phyloP scores from a whole-genome alignment of 805 yeast genomes.

The Lipomyces mesembrius region DNA sequence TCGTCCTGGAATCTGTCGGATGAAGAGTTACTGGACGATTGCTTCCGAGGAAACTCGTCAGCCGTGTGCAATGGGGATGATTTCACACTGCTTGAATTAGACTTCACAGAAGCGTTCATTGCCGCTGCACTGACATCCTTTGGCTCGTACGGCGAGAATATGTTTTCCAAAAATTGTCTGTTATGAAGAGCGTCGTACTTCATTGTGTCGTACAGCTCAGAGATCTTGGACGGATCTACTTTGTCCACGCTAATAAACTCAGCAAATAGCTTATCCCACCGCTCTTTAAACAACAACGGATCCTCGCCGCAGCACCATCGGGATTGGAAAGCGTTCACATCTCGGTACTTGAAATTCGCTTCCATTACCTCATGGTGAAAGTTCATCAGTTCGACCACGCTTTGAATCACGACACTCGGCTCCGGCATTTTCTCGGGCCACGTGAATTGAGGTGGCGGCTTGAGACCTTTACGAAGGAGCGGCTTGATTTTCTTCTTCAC shows the following conservation, averaged over 20 bases:
- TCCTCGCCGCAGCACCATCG: constrained; percentile 98
- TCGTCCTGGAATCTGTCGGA: constrained; percentile 29
- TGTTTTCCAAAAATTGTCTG: constrained; percentile 80
- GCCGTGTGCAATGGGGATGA: constrained; percentile 50
- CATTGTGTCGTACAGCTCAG: constrained; percentile 97
- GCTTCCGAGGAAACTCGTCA: constrained; percentile 59
- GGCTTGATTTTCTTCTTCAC: constrained; percentile 97
- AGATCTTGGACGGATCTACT: constrained; percentile 95
- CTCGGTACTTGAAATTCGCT: constrained; percentile 69
- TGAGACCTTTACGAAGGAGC: constrained; percentile 88
- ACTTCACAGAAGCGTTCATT: neutral
- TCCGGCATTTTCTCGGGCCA: constrained; percentile 99
- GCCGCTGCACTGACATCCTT: constrained; percentile 42
- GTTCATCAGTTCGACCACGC: constrained; percentile 95
- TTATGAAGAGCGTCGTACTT: constrained; percentile 97
- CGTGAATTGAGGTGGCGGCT: constrained; percentile 95
- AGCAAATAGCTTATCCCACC: constrained; percentile 95
- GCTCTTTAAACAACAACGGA: constrained; percentile 82
- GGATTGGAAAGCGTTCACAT: constrained; percentile 69
- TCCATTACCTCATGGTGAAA: constrained; percentile 85
- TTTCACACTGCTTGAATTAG: constrained; percentile 26
- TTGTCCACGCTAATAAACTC: constrained; percentile 93
- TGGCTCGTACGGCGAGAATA: constrained; percentile 67
- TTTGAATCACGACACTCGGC: constrained; percentile 89
- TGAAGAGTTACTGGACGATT: constrained; percentile 42